Conservation (phyloP, 179 eudicot genomes). For the Beta lomatogona region DNA sequence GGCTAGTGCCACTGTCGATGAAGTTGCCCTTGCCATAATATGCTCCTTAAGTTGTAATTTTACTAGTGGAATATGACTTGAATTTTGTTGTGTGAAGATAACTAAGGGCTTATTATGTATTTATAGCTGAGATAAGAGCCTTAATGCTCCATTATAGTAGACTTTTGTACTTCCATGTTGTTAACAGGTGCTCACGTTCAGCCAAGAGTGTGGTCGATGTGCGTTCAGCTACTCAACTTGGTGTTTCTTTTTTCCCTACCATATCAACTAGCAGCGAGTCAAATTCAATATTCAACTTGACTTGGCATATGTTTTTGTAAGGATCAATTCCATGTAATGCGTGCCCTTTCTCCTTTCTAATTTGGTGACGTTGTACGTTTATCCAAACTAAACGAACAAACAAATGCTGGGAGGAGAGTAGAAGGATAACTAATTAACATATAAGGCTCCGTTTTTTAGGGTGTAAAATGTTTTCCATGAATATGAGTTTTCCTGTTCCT, state of each 20-base stretch:
- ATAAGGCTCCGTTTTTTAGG: too few relatives aligned
- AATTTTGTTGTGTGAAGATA: constrained; percentile 6
- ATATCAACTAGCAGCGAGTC: neutral
- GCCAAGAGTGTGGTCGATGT: neutral
- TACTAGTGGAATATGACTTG: neutral
- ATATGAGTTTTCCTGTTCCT: too few relatives aligned
- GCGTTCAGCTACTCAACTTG: neutral
- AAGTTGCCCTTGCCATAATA: constrained; percentile 24
- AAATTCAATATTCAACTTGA: neutral
- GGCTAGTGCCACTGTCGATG: constrained; percentile 17
- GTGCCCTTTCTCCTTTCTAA: too few relatives aligned
- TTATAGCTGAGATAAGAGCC: neutral
- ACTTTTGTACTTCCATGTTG: neutral
- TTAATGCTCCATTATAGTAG: neutral
- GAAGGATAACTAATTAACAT: too few relatives aligned
- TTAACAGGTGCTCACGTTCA: constrained; percentile 1
- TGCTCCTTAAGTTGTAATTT: neutral
- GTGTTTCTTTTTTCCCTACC: neutral
- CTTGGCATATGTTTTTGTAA: neutral
- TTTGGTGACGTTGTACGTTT: too few relatives aligned
- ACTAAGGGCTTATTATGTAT: neutral
- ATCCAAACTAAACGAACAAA: too few relatives aligned
- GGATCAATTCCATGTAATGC: too few relatives aligned
- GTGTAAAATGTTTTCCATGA: too few relatives aligned
- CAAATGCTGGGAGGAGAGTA: too few relatives aligned